phyloP scores from a whole-genome alignment of 805 yeast genomes.

The Candida awuae region DNA sequence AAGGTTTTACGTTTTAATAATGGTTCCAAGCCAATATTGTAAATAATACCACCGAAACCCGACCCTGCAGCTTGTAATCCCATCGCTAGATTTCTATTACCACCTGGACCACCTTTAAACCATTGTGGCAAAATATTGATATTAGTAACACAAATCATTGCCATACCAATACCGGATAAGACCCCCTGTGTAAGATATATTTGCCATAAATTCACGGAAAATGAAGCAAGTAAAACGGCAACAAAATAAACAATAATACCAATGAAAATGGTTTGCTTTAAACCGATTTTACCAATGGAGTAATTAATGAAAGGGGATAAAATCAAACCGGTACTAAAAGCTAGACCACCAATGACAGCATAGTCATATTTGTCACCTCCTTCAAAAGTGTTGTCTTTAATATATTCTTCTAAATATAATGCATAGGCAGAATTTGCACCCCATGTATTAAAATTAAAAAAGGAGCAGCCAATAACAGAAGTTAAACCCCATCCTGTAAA shows the following conservation, averaged over 20 bases:
- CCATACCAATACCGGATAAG: constrained; percentile 49
- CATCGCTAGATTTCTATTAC: constrained; percentile 47
- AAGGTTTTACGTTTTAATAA: constrained; percentile 32
- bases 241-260: constrained; percentile 47
- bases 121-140: constrained; percentile 58
- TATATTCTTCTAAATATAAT: constrained; percentile 50
- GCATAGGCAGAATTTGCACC: constrained; percentile 67
- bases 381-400: constrained; percentile 40
- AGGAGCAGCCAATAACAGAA: constrained; percentile 36
- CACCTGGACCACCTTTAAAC: constrained; percentile 38
- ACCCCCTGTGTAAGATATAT: constrained; percentile 62
- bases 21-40: constrained; percentile 41
- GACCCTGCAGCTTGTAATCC: constrained; percentile 44
- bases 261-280: constrained; percentile 32
- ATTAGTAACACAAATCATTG: constrained; percentile 51
- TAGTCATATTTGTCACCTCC: constrained; percentile 53
- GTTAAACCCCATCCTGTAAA: constrained; percentile 62
- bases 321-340: constrained; percentile 47
- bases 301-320: constrained; percentile 43
- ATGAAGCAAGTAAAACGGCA: constrained; percentile 54
- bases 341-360: constrained; percentile 61
- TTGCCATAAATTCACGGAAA: constrained; percentile 54
- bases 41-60: constrained; percentile 45
- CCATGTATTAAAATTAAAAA: constrained; percentile 58
- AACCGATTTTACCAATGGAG: constrained; percentile 35